Base-by-base conservation (phyloP, 1,284 basidiomycete genomes). In the Pisolithus thermaeus region DNA sequence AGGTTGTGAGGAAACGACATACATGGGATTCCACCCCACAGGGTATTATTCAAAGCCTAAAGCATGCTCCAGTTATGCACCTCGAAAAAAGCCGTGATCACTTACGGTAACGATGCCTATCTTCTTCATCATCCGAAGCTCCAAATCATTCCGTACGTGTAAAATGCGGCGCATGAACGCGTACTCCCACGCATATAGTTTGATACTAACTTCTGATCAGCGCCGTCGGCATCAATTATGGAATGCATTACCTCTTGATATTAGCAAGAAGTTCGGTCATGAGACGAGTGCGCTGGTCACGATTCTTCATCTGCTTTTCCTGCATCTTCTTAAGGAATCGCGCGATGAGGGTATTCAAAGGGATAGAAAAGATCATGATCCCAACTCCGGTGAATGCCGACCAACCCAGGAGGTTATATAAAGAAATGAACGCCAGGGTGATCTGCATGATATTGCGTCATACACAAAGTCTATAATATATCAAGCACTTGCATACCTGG, bases 401-500 rank as follows among this genome's bases (percentile, higher is more conserved):
- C 92, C 92, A 96, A 3, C 94, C 95, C 20, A 97, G 80, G 20
- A 97, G 81, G 56, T 83, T 77, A 67, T 93, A 93, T 3, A 98
- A 76, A 6, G 90, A 94, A 35, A 97, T 69, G 66, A 98, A 97
- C 0, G 95, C 94, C 12, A 97, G 75, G 7, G 73, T 79, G 57
- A 97, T 91, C 83, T 91, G 59, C 39, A 5, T 14, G 36, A 2
- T 40, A 8, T 7, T 40, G 11, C 14, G 7, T 44, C 4, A 9
- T 16, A 23, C 22, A 39, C 28, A n/a, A 39, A 28, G 28, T 9
- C 25, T 14, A 30, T 25, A 37, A 3, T 28, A 43, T n/a, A 27
- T 5, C 27, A 16, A 14, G n/a, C 18, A n/a, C 4, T 44, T 16
- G 51, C 64, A 36, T 60, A 79, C 83, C 73, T 88, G 84, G 57